phyloP scores from a whole-genome alignment of 2,329 filamentous ascomycete genomes.

The Trichoderma gracile region DNA sequence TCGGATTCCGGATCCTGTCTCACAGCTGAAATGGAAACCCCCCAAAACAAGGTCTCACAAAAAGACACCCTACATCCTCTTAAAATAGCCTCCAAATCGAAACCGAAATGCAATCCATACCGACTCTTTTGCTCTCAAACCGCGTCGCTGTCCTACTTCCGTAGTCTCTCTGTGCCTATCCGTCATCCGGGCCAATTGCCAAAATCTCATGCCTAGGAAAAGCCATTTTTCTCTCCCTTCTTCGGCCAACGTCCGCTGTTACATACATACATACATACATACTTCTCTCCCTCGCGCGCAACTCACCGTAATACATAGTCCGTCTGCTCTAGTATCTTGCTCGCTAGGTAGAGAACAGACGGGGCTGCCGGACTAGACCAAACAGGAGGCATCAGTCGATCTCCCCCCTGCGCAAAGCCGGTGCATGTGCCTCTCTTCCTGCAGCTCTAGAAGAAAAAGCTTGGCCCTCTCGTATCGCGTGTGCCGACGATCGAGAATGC shows the following conservation, averaged over 20 bases:
- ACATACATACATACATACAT: background rate
- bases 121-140: no score
- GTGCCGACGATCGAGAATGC: background rate
- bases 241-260: conserved; percentile 18
- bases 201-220: no score
- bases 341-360: no score
- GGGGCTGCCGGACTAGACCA: background rate
- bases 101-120: no score
- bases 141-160: no score
- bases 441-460: background rate
- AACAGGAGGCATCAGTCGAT: background rate
- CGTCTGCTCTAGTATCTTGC: background rate
- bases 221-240: conserved; percentile 5
- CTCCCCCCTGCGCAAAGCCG: background rate
- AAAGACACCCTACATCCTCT: no score
- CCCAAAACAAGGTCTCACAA: no score
- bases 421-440: background rate
- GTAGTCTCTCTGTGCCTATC: no score
- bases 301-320: background rate
- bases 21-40: no score
- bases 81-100: no score
- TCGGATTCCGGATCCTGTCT: no score
- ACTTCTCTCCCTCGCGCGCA: conserved; percentile 6
- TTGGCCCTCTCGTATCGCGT: background rate
- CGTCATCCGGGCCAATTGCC: background rate